Evolutionary conservation across 768 basidiomycete genomes (phyloP).

Genomic region (Kwoniella sp.): DNA sequence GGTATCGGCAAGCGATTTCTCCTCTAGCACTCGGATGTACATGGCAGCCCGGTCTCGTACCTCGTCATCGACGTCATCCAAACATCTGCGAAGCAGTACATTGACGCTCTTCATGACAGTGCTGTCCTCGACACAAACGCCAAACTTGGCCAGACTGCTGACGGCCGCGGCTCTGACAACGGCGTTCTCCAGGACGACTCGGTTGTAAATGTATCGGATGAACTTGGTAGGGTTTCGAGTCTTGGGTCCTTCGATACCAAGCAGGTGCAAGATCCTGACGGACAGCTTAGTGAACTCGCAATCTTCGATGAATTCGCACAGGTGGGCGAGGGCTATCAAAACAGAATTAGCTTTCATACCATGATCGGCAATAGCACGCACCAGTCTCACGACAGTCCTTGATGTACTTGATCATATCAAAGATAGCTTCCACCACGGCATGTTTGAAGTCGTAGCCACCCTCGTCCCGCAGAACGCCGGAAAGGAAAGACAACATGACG

Average conservation of each 20-base stretch:
- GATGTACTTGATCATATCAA: constrained; percentile 99
- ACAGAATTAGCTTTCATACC: not conserved
- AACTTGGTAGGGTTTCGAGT: constrained; percentile 96
- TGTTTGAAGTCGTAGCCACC: constrained; percentile 99
- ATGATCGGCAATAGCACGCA: constrained; percentile 23
- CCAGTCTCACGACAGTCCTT: constrained; percentile 86
- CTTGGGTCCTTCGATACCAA: constrained; percentile 93
- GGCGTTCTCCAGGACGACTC: constrained; percentile 95
- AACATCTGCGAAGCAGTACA: constrained; percentile 84
- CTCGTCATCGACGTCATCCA: constrained; percentile 98
- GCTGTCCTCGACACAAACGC: constrained; percentile 75
- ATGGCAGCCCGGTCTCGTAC: constrained; percentile 95
- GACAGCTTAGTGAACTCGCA: constrained; percentile 99
- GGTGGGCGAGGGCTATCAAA: constrained; percentile 74
- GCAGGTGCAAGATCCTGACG: constrained; percentile 88
- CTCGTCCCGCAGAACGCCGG: constrained; percentile 93
- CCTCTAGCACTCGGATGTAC: constrained; percentile 79
- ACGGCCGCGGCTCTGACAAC: constrained; percentile 97
- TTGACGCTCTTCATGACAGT: constrained; percentile 77
- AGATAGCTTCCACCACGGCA: constrained; percentile 97
- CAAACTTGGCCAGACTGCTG: constrained; percentile 90
- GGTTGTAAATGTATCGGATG: constrained; percentile 99
- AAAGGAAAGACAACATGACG: constrained; percentile 95
- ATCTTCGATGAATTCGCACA: constrained; percentile 99
- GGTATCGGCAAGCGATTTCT: constrained; percentile 70